phyloP scores from a whole-genome alignment of 2,329 filamentous ascomycete species.

The Penicillium psychrosexuale region DNA sequence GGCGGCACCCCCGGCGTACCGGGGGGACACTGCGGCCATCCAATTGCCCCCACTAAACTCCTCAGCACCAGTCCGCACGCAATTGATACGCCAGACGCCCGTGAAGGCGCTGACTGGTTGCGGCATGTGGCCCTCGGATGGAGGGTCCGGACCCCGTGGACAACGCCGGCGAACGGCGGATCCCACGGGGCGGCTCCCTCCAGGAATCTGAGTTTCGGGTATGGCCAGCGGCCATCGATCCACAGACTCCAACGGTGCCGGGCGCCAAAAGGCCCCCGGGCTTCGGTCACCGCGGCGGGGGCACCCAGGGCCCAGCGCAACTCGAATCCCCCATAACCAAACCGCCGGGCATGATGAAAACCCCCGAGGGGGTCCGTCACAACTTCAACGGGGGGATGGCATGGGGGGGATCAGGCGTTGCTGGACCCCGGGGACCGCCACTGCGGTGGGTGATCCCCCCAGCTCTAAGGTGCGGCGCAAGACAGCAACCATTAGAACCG shows the following conservation, averaged over 20 bases:
- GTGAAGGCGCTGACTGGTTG: background rate
- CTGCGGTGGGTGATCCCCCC: background rate
- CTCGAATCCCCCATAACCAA: background rate
- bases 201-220: conserved; percentile 4
- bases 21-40: too few species aligned
- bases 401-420: background rate
- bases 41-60: too few species aligned
- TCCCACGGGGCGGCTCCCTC: conserved; percentile 6
- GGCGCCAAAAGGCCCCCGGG: background rate
- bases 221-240: conserved; percentile 5
- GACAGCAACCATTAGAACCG: background rate
- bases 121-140: conserved; percentile 3
- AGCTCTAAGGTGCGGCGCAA: background rate
- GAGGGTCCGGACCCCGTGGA: conserved; percentile 2
- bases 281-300: background rate
- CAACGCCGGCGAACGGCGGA: conserved; percentile 2
- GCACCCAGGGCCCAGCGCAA: background rate
- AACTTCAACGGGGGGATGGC: background rate
- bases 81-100: background rate
- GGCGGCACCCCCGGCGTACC: too few species aligned
- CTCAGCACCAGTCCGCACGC: conserved; percentile 3
- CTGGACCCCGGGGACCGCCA: background rate
- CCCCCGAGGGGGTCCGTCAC: background rate
- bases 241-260: conserved; percentile 5
- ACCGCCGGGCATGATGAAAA: background rate